Evolutionary conservation across 106 monocot genomes (phyloP).

Genomic region (Iris macrosiphon): DNA sequence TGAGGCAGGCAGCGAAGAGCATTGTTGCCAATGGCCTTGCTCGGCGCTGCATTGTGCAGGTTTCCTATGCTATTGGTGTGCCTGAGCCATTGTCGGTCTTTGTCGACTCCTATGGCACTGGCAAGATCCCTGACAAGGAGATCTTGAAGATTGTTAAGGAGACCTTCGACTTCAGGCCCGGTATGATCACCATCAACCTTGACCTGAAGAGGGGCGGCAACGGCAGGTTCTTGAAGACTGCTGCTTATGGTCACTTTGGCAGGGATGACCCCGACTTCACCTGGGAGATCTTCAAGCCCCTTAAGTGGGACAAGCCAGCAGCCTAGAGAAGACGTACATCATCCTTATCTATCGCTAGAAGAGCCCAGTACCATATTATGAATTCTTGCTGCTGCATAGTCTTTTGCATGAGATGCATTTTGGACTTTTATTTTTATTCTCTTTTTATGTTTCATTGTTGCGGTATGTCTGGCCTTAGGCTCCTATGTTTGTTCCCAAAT

Average conservation of each 20-base stretch:
- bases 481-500: no score
- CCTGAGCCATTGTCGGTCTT: conserved; percentile 35
- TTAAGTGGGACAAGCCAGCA: conserved; percentile 29
- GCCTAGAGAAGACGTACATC: no score
- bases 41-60: conserved; percentile 28
- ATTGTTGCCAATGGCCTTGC: conserved; percentile 30
- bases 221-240: conserved; percentile 30
- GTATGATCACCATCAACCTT: conserved; percentile 37
- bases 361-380: no score
- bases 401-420: no score
- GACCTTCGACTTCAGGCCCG: conserved; percentile 39
- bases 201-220: conserved; percentile 32
- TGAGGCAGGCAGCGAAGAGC: conserved; percentile 16
- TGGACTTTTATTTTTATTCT: no score
- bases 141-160: conserved; percentile 36
- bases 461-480: no score
- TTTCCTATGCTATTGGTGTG: conserved; percentile 35
- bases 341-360: no score
- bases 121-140: conserved; percentile 35
- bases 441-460: no score
- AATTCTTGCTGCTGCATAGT: no score
- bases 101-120: conserved; percentile 32
- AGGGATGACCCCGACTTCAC: conserved; percentile 38
- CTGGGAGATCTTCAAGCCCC: conserved; percentile 33
- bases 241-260: conserved; percentile 31